Conservation (phyloP, 73 alveolate genomes). For the Tetrahymena thermophila region DNA sequence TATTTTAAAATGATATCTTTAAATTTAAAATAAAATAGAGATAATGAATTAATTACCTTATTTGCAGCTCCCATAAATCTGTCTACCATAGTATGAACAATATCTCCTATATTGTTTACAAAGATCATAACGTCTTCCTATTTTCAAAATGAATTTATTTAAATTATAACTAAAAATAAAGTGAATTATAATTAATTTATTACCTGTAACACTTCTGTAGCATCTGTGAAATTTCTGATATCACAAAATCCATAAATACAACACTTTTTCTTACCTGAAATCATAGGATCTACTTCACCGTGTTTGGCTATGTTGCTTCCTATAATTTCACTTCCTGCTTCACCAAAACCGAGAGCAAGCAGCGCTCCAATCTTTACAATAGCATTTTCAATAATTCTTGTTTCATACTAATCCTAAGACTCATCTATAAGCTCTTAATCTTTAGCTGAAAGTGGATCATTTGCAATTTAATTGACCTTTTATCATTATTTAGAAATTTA, state of each 20-base stretch:
- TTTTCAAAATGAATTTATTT: background rate
- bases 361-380: conserved; percentile 93
- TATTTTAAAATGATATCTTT: background rate
- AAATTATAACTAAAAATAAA: background rate
- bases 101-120: conserved; percentile 96
- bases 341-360: conserved; percentile 95
- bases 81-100: conserved; percentile 85
- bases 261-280: conserved; percentile 86
- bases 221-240: conserved; percentile 93
- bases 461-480: conserved; percentile 25
- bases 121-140: conserved; percentile 95
- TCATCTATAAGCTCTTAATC: conserved; percentile 18
- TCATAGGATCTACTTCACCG: conserved; percentile 97
- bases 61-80: conserved; percentile 93
- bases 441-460: conserved; percentile 39
- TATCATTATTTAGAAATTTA: background rate
- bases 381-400: conserved; percentile 87
- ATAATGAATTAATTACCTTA: conserved; percentile 16
- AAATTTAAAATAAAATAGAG: background rate
- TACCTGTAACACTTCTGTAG: conserved; percentile 87
- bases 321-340: conserved; percentile 96
- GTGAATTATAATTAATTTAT: no score
- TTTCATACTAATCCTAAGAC: conserved; percentile 62
- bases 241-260: conserved; percentile 98
- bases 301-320: conserved; percentile 81